Percentiles rank a stretch among this genome's conserved stretches.
Conservation (phyloP, 2,329 filamentous ascomycete species). For the Cladophialophora psammophila region DNA sequence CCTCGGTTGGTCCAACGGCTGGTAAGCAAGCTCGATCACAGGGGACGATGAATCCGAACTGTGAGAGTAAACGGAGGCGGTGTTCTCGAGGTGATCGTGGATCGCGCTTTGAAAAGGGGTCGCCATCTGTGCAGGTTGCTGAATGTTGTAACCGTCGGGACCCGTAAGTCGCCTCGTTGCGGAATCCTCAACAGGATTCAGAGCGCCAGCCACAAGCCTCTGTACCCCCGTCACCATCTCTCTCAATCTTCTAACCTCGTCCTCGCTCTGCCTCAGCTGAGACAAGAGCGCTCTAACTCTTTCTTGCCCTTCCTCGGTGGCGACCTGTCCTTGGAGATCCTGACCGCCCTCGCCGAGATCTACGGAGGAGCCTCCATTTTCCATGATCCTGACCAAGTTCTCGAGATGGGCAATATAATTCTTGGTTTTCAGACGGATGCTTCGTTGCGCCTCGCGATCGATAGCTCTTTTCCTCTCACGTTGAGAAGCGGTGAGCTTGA, state of each 20-base stretch:
- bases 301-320: constrained; percentile 6
- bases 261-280: constrained; percentile 29
- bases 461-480: constrained; percentile 32
- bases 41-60: constrained; percentile 25
- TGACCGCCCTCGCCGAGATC: constrained; percentile 1
- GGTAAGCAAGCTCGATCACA: constrained; percentile 14
- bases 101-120: not conserved
- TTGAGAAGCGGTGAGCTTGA: constrained; percentile 30
- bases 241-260: constrained; percentile 22
- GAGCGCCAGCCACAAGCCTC: constrained; percentile 19
- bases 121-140: not conserved
- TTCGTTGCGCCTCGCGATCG: constrained; percentile 31
- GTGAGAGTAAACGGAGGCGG: constrained; percentile 21
- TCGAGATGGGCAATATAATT: constrained; percentile 34
- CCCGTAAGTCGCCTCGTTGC: not conserved
- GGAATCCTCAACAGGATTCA: constrained; percentile 5
- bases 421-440: constrained; percentile 32
- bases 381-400: constrained; percentile 30
- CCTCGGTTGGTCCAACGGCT: constrained; percentile 18
- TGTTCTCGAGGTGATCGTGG: constrained; percentile 19
- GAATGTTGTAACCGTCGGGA: not conserved
- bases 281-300: constrained; percentile 22
- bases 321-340: not conserved
- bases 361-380: constrained; percentile 11
- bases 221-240: constrained; percentile 27